Percentiles rank a stretch among this genome's conserved stretches.
Conservation (phyloP, 805 yeast genomes). For the Zygotorulaspora chibaensis region DNA sequence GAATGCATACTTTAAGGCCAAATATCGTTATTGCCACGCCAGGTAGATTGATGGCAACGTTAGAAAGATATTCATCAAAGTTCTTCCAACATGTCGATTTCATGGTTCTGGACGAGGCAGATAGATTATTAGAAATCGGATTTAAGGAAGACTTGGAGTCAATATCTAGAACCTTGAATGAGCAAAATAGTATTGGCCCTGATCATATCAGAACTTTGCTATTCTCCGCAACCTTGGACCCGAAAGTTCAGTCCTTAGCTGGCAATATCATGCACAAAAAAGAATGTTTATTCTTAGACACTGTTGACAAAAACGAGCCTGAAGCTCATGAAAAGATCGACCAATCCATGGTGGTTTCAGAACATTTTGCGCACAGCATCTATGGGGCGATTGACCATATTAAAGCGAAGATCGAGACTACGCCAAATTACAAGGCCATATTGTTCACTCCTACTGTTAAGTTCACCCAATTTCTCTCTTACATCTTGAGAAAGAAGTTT, state of each 20-base stretch:
- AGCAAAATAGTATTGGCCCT: slow-evolving; percentile 30
- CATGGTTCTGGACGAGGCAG: slow-evolving; percentile 88
- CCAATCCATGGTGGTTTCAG: slow-evolving; percentile 58
- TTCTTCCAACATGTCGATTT: slow-evolving; percentile 53
- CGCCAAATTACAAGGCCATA: slow-evolving; percentile 63
- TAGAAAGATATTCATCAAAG: slow-evolving; percentile 43
- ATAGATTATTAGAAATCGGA: slow-evolving; percentile 76
- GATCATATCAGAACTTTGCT: slow-evolving; percentile 58
- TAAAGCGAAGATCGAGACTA: slow-evolving; percentile 37
- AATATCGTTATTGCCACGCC: slow-evolving; percentile 84
- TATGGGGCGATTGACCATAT: slow-evolving; percentile 54
- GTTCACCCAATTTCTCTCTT: slow-evolving; percentile 55
- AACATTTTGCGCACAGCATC: slow-evolving; percentile 53
- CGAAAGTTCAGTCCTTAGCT: slow-evolving; percentile 64
- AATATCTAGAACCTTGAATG: slow-evolving; percentile 49
- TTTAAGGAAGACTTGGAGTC: slow-evolving; percentile 62
- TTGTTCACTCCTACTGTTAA: slow-evolving; percentile 77
- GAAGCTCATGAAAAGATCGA: slow-evolving; percentile 72
- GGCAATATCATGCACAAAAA: slow-evolving; percentile 48
- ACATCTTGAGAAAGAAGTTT: slow-evolving; percentile 36
- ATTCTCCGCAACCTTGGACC: slow-evolving; percentile 85
- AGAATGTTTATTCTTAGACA: slow-evolving; percentile 60
- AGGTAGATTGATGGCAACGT: slow-evolving; percentile 69
- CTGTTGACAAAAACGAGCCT: slow-evolving; percentile 70
- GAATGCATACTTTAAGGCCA: slow-evolving; percentile 36